phyloP scores from a whole-genome alignment of 768 basidiomycete species.

The Lentinula boryana region DNA sequence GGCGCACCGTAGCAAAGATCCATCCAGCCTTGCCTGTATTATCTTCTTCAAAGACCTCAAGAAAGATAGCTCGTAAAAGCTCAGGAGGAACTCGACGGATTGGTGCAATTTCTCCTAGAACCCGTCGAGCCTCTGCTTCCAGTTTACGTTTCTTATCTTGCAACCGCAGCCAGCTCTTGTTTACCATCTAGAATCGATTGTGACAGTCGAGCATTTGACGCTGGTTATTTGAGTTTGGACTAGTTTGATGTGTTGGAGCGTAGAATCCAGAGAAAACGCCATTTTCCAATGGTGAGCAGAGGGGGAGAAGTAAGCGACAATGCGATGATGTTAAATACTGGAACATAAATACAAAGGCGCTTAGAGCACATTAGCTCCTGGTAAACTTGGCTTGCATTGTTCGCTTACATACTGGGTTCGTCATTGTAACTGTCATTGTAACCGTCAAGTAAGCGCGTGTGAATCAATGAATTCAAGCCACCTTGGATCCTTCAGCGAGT shows the following conservation, averaged over 20 bases:
- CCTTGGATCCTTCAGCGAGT: not conserved
- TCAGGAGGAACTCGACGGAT: conserved; percentile 68
- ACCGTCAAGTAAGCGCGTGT: too few species aligned
- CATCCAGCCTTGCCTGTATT: conserved; percentile 69
- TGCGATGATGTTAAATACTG: not conserved
- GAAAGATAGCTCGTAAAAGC: conserved; percentile 67
- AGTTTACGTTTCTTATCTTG: conserved; percentile 40
- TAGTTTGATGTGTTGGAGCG: not conserved
- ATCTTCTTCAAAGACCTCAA: conserved; percentile 61
- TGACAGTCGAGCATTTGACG: conserved; percentile 49
- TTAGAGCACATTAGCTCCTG: not conserved
- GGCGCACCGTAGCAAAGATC: conserved; percentile 66
- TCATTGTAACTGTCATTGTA: too few species aligned
- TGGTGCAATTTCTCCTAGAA: conserved; percentile 42
- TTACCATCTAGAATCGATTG: conserved; percentile 52
- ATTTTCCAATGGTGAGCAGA: not conserved
- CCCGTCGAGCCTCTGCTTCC: conserved; percentile 38
- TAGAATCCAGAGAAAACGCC: too few species aligned
- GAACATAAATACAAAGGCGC: not conserved
- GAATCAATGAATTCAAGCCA: too few species aligned
- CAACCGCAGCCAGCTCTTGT: conserved; percentile 46
- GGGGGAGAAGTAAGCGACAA: not conserved
- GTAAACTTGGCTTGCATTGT: too few species aligned
- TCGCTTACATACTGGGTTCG: too few species aligned
- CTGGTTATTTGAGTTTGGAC: conserved; percentile 31